Evolutionary conservation across 352 stramenopile genomes (phyloP).

Genomic region (Peronospora belbahrii): DNA sequence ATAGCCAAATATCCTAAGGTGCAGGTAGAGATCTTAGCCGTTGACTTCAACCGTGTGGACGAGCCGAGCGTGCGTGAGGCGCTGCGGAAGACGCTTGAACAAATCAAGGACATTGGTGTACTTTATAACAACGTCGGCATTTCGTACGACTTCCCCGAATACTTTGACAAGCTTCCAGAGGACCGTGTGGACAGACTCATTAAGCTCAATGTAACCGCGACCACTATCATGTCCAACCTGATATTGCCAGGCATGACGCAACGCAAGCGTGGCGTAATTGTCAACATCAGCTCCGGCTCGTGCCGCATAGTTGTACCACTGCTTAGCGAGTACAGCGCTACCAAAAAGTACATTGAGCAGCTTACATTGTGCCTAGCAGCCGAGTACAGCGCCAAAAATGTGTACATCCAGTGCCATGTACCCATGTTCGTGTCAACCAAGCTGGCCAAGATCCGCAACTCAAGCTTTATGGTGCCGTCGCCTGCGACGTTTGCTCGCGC

Average conservation of each 20-base stretch:
- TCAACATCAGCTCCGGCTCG: conserved; percentile 97
- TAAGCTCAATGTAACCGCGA: conserved; percentile 78
- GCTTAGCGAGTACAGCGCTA: conserved; percentile 94
- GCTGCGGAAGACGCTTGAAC: conserved; percentile 43
- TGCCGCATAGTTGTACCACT: conserved; percentile 93
- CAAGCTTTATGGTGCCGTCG: conserved; percentile 89
- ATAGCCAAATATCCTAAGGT: conserved; percentile 87
- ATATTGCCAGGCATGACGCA: conserved; percentile 91
- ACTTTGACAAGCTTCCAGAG: conserved; percentile 95
- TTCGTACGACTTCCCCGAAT: conserved; percentile 96
- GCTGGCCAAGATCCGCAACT: conserved; percentile 96
- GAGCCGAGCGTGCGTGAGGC: conserved; percentile 46
- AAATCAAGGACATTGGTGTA: conserved; percentile 92
- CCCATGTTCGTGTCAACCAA: conserved; percentile 99
- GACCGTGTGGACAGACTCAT: conserved; percentile 90
- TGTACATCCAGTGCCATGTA: conserved; percentile 95
- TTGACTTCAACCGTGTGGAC: conserved; percentile 93
- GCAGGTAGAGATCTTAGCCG: conserved; percentile 81
- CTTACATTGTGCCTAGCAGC: conserved; percentile 93
- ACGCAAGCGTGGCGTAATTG: conserved; percentile 91
- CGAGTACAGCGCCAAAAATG: conserved; percentile 92
- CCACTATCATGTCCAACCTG: conserved; percentile 81
- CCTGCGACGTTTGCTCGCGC: conserved; percentile 87
- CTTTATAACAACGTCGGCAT: conserved; percentile 99
- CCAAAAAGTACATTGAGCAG: conserved; percentile 97